A percentile compares a stretch with the other conserved stretches of the same genome.
Conservation (phyloP, 2,329 filamentous ascomycete species). For the Lecanicillium sp. region DNA sequence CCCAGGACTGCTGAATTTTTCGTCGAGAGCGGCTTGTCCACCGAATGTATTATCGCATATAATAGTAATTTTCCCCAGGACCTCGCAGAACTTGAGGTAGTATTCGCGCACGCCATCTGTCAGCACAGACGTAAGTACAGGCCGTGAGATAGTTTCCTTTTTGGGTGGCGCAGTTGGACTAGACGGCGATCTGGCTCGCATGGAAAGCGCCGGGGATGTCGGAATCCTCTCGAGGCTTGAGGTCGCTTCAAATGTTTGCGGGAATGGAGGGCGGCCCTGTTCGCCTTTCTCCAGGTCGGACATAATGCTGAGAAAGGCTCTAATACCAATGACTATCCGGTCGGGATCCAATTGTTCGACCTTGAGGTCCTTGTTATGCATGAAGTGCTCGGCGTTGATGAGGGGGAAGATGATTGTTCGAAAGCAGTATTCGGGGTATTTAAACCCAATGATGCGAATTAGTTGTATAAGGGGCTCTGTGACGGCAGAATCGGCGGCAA, state of each 20-base stretch:
- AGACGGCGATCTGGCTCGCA: conserved; percentile 27
- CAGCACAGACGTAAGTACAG: conserved; percentile 56
- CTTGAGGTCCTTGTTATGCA: conserved; percentile 66
- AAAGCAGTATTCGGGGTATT: conserved; percentile 90
- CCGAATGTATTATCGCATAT: conserved; percentile 97
- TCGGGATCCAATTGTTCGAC: conserved; percentile 94
- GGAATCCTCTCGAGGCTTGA: conserved; percentile 38
- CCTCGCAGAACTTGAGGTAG: conserved; percentile 88
- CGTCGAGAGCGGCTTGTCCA: conserved; percentile 88
- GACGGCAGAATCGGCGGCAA: conserved; percentile 77
- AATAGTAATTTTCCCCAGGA: conserved; percentile 90
- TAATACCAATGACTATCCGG: conserved; percentile 93
- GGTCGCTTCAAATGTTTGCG: conserved; percentile 52
- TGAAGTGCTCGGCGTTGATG: conserved; percentile 87
- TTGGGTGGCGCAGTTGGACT: conserved; percentile 27
- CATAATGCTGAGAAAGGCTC: conserved; percentile 89
- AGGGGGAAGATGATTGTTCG: conserved; percentile 88
- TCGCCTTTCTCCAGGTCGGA: conserved; percentile 83
- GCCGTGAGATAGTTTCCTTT: conserved; percentile 62
- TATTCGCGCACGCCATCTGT: conserved; percentile 75
- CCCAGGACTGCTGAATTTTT: conserved; percentile 81
- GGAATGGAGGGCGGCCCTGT: conserved; percentile 73
- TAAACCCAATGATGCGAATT: conserved; percentile 90
- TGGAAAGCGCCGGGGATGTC: conserved; percentile 43
- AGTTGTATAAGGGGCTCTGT: conserved; percentile 89